Percentiles rank a stretch among this genome's conserved stretches.
Evolutionary conservation across 2,329 filamentous ascomycete genomes (phyloP).

Genomic region (Calonectria hongkongensis): DNA sequence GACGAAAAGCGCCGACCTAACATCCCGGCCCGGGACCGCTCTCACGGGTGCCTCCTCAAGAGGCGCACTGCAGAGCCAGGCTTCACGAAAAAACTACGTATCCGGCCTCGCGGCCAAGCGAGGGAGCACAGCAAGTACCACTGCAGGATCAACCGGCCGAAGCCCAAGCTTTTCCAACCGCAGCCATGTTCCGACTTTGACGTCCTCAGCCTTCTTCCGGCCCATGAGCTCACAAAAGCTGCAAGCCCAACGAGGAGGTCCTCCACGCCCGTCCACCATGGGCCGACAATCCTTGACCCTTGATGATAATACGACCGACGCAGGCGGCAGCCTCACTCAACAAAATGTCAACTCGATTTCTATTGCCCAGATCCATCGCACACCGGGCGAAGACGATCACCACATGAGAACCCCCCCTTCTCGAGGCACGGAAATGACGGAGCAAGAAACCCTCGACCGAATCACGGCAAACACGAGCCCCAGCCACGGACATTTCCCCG

Average conservation of each 20-base stretch:
- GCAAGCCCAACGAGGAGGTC: constrained; percentile 87
- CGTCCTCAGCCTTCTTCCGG: constrained; percentile 93
- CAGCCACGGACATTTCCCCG: constrained; percentile 73
- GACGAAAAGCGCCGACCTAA: constrained; percentile 63
- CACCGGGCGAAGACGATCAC: constrained; percentile 61
- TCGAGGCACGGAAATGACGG: constrained; percentile 87
- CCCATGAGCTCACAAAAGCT: constrained; percentile 98
- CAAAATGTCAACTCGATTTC: constrained; percentile 76
- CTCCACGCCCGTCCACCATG: constrained; percentile 65
- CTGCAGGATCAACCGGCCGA: constrained; percentile 71
- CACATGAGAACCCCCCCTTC: constrained; percentile 80
- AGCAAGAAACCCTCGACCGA: constrained; percentile 81
- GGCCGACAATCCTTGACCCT: constrained; percentile 60
- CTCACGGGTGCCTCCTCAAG: constrained; percentile 66
- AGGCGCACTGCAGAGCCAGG: constrained; percentile 72
- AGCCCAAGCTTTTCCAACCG: constrained; percentile 79
- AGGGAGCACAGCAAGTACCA: constrained; percentile 64
- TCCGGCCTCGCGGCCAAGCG: constrained; percentile 67
- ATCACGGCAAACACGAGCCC: constrained; percentile 85
- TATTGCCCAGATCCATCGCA: constrained; percentile 57
- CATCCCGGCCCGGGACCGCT: constrained; percentile 73
- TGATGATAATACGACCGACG: constrained; percentile 64
- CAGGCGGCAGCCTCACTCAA: constrained; percentile 68
- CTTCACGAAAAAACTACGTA: constrained; percentile 71
- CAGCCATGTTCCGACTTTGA: constrained; percentile 92